Percentiles rank a stretch among this genome's conserved stretches.
Conservation (phyloP, 768 basidiomycete genomes). For the Russula sp. region DNA sequence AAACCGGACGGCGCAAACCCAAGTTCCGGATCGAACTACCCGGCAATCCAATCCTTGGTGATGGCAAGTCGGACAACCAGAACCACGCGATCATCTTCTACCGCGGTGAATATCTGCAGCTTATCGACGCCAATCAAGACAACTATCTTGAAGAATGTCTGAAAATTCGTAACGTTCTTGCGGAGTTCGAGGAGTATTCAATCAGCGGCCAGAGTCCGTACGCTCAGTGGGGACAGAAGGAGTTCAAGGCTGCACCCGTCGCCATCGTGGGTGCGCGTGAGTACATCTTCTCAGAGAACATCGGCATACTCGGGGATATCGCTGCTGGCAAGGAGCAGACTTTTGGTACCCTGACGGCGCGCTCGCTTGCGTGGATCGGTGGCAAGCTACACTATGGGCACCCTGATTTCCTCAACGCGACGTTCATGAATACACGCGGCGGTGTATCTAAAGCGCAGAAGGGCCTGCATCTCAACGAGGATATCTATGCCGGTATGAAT, state of each 20-base stretch:
- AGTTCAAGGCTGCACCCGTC: constrained; percentile 83
- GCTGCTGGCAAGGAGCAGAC: constrained; percentile 99
- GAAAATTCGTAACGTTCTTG: constrained; percentile 97
- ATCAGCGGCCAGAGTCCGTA: constrained; percentile 88
- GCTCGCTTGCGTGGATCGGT: constrained; percentile 94
- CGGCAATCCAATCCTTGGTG: constrained; percentile 97
- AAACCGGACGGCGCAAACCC: constrained; percentile 82
- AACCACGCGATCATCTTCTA: constrained; percentile 99
- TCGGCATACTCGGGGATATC: constrained; percentile 96
- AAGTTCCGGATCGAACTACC: constrained; percentile 99
- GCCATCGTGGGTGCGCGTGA: constrained; percentile 98
- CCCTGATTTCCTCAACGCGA: constrained; percentile 96
- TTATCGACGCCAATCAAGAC: constrained; percentile 99
- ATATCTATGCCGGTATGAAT: constrained; percentile 99
- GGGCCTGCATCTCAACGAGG: constrained; percentile 97
- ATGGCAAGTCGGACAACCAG: constrained; percentile 99
- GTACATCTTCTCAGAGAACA: constrained; percentile 99
- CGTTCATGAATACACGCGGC: constrained; percentile 98
- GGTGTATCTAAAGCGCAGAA: constrained; percentile 99
- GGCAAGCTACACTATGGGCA: constrained; percentile 99
- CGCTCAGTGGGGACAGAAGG: constrained; percentile 80
- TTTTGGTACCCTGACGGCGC: constrained; percentile 95
- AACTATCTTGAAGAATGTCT: constrained; percentile 99
- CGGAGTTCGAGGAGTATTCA: constrained; percentile 92
- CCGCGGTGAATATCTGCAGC: constrained; percentile 97